Base-by-base conservation (phyloP, 148 eudicot genomes). In the Silene latifolia region DNA sequence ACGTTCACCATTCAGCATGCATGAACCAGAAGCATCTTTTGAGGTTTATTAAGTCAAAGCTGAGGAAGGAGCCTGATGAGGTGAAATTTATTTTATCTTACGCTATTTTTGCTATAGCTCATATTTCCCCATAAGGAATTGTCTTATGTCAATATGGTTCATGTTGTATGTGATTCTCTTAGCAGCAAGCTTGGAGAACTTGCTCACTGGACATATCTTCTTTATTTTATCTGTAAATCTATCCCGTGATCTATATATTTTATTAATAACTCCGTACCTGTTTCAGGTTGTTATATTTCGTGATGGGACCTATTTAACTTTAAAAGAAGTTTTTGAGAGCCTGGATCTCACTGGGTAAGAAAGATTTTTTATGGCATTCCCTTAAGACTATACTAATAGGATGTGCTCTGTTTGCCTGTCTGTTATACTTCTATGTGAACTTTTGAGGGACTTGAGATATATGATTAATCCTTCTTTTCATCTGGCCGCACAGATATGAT, bases 1-100 rank as follows among this genome's bases (percentile, higher is more conserved):
- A 96, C 70, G 99, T 96, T 78, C 99, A 96, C 82, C 99, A 96
- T 87, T 96, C 99, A 11, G 99, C 99, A 64, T 96, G 99, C 89
- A 96, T 96, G 99, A 95, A 95, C 80, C 98, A 95, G 85, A 95
- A 95, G 78, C 98, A 95, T 90, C 92, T 95, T 73, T 81, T 95
- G 80, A 90, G 98, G 85, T 95, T 95, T 77, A 95, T 95, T 44
- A 95, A 95, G 82, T 95, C 97, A 63, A 95, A 95, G 88, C 82
- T 92, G 86, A 89, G 97, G 76, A 95, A 95, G 87, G 98, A 95
- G 77, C 98, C 98, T 80, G 98, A 88, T 72, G 98, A 95, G 97
- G 98, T 95, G 80, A 71, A 79, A 19, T 76, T 79, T 29, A 7
- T 47, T 58, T 46, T 64, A 12, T 57, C 20, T 39, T 56, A 0